phyloP scores from a whole-genome alignment of 2,329 filamentous ascomycete genomes.

The Paecilomyces sp. region DNA sequence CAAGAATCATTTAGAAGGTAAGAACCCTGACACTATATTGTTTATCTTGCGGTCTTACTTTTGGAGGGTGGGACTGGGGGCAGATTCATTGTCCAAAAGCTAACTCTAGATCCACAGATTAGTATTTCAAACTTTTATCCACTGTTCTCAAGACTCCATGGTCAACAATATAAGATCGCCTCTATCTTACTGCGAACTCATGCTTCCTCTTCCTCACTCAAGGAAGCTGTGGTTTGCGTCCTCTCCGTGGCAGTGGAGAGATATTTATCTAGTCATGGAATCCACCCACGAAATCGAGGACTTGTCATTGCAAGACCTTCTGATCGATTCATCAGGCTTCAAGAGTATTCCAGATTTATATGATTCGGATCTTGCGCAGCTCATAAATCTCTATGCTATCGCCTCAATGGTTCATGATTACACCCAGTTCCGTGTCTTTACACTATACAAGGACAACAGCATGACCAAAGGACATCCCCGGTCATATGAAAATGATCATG shows the following conservation, averaged over 20 bases:
- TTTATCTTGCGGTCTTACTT: too few relatives aligned
- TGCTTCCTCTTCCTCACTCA: not conserved
- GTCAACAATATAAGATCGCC: not conserved
- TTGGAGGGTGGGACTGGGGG: too few relatives aligned
- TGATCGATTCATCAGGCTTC: not conserved
- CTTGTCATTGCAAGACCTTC: not conserved
- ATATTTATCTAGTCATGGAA: not conserved
- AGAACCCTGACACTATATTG: too few relatives aligned
- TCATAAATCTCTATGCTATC: not conserved
- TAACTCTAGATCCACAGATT: not conserved
- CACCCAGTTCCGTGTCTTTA: not conserved
- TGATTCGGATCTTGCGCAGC: not conserved
- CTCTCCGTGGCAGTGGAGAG: not conserved
- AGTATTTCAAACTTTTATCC: not conserved
- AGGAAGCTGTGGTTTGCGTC: not conserved
- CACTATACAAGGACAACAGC: not conserved
- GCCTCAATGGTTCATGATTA: not conserved
- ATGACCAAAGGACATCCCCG: not conserved
- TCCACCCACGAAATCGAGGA: not conserved
- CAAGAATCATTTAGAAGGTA: not conserved
- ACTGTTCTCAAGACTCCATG: not conserved
- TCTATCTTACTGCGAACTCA: not conserved
- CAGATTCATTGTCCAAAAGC: not conserved
- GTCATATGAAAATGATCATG: not conserved
- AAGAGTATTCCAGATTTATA: not conserved